Conservation (phyloP, 2,329 filamentous ascomycete genomes). For the Talaromyces funiculosus region DNA sequence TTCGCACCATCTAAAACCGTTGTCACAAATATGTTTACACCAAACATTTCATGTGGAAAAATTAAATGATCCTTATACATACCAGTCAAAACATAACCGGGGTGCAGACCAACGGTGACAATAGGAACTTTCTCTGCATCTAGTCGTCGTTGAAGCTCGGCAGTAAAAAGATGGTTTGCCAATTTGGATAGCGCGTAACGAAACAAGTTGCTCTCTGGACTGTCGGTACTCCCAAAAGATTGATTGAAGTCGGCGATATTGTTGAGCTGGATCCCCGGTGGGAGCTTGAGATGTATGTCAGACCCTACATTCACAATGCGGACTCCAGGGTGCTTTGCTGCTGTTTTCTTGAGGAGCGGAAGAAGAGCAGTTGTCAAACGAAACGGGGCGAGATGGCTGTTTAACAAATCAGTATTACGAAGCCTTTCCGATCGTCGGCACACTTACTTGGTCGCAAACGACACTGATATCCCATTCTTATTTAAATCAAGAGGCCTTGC, state of each 20-base stretch:
- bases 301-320: slow-evolving; percentile 9
- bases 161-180: slow-evolving; percentile 14
- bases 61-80: background rate
- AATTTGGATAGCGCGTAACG: slow-evolving; percentile 16
- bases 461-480: slow-evolving; percentile 9
- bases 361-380: slow-evolving; percentile 9
- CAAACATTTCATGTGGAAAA: background rate
- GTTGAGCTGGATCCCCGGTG: slow-evolving; percentile 3
- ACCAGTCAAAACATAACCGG: slow-evolving; percentile 10
- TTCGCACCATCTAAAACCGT: background rate
- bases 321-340: slow-evolving; percentile 4
- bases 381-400: slow-evolving; percentile 8
- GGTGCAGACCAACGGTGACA: slow-evolving; percentile 2
- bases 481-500: slow-evolving; percentile 6
- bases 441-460: slow-evolving; percentile 7
- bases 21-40: background rate
- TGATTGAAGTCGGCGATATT: slow-evolving; percentile 8
- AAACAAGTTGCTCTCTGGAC: slow-evolving; percentile 3
- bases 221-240: slow-evolving; percentile 5
- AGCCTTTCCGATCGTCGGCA: background rate
- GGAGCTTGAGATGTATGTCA: slow-evolving; percentile 6
- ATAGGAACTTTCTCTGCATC: slow-evolving; percentile 7
- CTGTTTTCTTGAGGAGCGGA: slow-evolving; percentile 8
- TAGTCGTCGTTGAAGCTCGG: slow-evolving; percentile 11
- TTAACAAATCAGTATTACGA: background rate